Evolutionary conservation across 202 grass and related monocot genomes (phyloP).

Genomic region (Panicum hallii): DNA sequence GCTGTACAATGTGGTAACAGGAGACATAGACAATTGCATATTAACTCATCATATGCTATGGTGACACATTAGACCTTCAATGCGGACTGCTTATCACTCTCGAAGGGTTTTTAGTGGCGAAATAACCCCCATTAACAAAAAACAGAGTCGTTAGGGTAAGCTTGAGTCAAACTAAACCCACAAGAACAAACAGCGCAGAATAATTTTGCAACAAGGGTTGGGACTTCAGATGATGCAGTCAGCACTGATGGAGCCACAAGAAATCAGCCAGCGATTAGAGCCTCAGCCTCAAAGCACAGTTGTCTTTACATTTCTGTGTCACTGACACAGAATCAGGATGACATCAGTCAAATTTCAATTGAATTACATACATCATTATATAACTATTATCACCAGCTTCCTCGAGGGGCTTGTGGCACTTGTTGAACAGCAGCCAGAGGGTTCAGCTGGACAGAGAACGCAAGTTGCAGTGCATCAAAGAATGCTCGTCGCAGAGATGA

Average conservation of each 20-base stretch:
- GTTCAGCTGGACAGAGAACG: constrained; percentile 92
- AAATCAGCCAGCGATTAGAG: background rate
- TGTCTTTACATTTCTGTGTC: constrained; percentile 21
- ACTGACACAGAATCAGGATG: background rate
- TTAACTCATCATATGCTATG: too few species aligned
- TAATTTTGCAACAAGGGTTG: too few species aligned
- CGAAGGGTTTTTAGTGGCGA: too few species aligned
- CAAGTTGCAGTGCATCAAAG: constrained; percentile 73
- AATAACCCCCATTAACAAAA: too few species aligned
- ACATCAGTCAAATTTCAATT: background rate
- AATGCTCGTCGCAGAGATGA: constrained; percentile 63
- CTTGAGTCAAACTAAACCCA: too few species aligned
- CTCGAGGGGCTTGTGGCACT: constrained; percentile 58
- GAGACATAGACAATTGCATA: too few species aligned
- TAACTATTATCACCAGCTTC: constrained; percentile 56
- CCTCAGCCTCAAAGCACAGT: background rate
- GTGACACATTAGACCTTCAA: too few species aligned
- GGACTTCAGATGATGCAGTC: too few species aligned
- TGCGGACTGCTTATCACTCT: too few species aligned
- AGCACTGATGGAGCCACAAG: background rate
- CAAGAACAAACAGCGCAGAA: too few species aligned
- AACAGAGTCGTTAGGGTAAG: too few species aligned
- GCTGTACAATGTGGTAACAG: too few species aligned
- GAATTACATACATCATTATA: constrained; percentile 30
- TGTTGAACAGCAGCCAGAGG: constrained; percentile 89